These are phyloP conservation scores for Rhizoclosmatium sp. DNA, from an alignment of 192 early-diverging fungal species.

Conservation along the genomic window DNA sequence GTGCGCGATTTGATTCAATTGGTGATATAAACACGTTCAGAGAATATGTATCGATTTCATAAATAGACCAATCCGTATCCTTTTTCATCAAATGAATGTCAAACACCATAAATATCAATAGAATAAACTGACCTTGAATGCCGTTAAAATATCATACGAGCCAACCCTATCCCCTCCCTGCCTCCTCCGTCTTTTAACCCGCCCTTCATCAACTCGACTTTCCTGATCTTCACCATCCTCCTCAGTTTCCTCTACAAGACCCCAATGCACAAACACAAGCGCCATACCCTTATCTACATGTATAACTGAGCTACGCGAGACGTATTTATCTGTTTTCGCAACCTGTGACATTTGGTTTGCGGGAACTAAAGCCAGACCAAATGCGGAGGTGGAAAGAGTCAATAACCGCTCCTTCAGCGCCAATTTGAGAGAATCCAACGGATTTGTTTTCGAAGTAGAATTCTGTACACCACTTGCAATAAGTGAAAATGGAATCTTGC, in stretches of 20 bases:
- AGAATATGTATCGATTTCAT: conserved; percentile 3
- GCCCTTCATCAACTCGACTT: not conserved
- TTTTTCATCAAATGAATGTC: not conserved
- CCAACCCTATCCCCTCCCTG: not conserved
- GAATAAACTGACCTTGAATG: not conserved
- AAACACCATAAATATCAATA: not conserved
- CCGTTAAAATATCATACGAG: not conserved
- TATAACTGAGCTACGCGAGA: too few relatives aligned
- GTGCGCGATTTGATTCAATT: not conserved
- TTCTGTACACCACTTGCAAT: too few relatives aligned
- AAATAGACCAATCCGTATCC: not conserved
- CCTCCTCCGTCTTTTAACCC: not conserved
- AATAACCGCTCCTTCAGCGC: too few relatives aligned
- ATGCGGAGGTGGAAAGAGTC: not conserved
- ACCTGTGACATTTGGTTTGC: too few relatives aligned
- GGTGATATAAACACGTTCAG: not conserved
- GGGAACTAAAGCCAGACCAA: not conserved
- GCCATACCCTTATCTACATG: too few relatives aligned
- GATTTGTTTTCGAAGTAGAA: too few relatives aligned
- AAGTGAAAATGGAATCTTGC: too few relatives aligned
- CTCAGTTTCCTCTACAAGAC: too few relatives aligned
- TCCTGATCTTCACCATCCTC: not conserved
- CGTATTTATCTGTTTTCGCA: too few relatives aligned
- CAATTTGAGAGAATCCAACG: too few relatives aligned
- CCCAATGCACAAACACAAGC: not conserved